Percentiles rank a stretch among this genome's conserved stretches.
These are phyloP conservation scores for Viola pubescens DNA, from an alignment of 441 rosid species.

Conservation along the genomic window DNA sequence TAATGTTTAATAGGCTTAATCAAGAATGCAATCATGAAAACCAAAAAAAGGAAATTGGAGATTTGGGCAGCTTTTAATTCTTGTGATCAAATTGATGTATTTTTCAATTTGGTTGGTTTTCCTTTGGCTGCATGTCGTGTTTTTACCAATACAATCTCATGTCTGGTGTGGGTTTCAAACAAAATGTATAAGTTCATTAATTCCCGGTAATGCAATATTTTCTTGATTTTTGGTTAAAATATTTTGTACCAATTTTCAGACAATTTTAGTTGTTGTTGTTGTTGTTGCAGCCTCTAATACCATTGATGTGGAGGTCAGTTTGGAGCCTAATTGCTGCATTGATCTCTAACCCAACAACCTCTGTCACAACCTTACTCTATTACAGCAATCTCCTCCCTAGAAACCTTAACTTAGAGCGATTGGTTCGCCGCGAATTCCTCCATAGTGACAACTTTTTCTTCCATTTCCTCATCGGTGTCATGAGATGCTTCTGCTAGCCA, in stretches of 20 bases:
- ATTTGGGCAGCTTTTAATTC: no score
- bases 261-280: background rate
- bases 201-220: background rate
- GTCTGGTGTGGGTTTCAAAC: no score
- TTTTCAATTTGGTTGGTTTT: background rate
- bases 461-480: conserved; percentile 27
- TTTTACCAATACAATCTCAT: background rate
- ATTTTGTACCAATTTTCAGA: no score
- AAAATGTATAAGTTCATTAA: no score
- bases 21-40: background rate
- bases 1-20: background rate
- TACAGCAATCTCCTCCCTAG: conserved; percentile 45
- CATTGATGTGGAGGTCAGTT: conserved; percentile 29
- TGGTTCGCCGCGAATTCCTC: conserved; percentile 36
- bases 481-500: conserved; percentile 41
- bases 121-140: background rate
- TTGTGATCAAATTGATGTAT: background rate
- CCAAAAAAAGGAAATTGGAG: background rate
- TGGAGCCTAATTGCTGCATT: conserved; percentile 23
- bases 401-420: conserved; percentile 29
- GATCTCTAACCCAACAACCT: conserved; percentile 30
- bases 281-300: conserved; percentile 27
- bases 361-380: conserved; percentile 36
- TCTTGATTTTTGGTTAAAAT: no score
- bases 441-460: conserved; percentile 34